These are phyloP conservation scores for Pseudocercospora pini-densiflorae DNA, from an alignment of 2,329 filamentous ascomycete genomes.

Conservation along the genomic window DNA sequence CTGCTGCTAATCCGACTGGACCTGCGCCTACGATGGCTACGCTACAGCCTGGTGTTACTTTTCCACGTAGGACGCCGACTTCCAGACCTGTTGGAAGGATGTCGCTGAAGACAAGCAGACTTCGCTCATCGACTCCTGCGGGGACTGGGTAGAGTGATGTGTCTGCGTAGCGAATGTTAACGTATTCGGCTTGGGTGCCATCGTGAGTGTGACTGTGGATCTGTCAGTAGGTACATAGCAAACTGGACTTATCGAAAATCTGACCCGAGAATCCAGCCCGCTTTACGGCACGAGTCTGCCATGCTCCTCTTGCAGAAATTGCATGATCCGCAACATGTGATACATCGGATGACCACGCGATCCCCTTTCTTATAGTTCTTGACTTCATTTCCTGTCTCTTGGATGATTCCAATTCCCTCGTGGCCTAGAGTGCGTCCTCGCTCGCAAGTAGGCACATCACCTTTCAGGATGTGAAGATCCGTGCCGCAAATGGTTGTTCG, in stretches of 20 bases:
- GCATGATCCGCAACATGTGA: slow-evolving; percentile 58
- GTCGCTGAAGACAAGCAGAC: slow-evolving; percentile 59
- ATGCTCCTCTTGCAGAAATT: slow-evolving; percentile 56
- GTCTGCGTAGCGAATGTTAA: slow-evolving; percentile 57
- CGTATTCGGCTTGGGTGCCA: slow-evolving; percentile 63
- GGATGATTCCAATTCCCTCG: slow-evolving; percentile 58
- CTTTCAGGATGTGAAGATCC: slow-evolving; percentile 61
- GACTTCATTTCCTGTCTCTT: slow-evolving; percentile 52
- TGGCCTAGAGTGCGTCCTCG: slow-evolving; percentile 57
- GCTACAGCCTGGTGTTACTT: slow-evolving; percentile 56
- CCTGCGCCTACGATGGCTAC: slow-evolving; percentile 61
- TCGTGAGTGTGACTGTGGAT: slow-evolving; percentile 49
- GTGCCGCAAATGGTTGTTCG: slow-evolving; percentile 38
- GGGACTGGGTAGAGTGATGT: slow-evolving; percentile 55
- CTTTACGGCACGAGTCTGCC: slow-evolving; percentile 58
- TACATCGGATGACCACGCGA: slow-evolving; percentile 50
- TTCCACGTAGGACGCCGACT: slow-evolving; percentile 57
- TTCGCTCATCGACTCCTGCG: slow-evolving; percentile 46
- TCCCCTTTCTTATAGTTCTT: slow-evolving; percentile 56
- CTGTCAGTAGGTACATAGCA: not conserved
- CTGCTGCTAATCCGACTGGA: slow-evolving; percentile 59
- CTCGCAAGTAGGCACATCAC: slow-evolving; percentile 55
- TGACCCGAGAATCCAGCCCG: slow-evolving; percentile 59
- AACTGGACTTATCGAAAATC: not conserved
- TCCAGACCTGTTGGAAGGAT: slow-evolving; percentile 63